Percentiles rank a stretch among this genome's conserved stretches.
Evolutionary conservation across 2,329 filamentous ascomycete species (phyloP).

Genomic region (Akanthomyces dipterigenus): DNA sequence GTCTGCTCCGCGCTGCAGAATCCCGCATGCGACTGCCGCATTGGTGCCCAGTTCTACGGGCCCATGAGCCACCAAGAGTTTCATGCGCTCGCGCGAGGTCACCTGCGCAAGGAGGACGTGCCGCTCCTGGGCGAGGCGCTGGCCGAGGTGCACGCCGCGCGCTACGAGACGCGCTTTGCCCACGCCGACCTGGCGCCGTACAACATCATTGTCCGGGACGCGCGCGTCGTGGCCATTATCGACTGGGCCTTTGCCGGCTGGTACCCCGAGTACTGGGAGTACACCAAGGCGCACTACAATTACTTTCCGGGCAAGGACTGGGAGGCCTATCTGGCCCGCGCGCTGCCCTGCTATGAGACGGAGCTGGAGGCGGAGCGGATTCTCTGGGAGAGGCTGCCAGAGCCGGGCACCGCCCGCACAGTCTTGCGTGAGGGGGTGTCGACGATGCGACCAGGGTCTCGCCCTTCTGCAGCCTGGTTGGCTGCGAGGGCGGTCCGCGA

Average conservation of each 20-base stretch:
- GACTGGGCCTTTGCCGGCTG: conserved; percentile 29
- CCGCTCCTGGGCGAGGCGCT: conserved; percentile 19
- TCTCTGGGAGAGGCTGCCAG: not conserved
- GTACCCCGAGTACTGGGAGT: conserved; percentile 29
- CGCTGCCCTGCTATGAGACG: not conserved
- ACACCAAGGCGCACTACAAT: conserved; percentile 22
- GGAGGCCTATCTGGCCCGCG: conserved; percentile 17
- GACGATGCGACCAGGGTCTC: not conserved
- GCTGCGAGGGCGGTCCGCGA: not conserved
- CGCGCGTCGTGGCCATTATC: conserved; percentile 23
- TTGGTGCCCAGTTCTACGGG: conserved; percentile 21
- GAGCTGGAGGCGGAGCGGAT: not conserved
- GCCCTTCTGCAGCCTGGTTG: not conserved
- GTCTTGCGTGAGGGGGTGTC: not conserved
- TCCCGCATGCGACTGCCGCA: conserved; percentile 20
- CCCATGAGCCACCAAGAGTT: conserved; percentile 21
- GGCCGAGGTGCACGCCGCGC: conserved; percentile 18
- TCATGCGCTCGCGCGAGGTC: conserved; percentile 19
- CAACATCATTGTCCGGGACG: conserved; percentile 23
- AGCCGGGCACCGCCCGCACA: not conserved
- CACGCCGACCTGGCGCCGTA: conserved; percentile 21
- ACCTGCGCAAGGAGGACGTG: conserved; percentile 19
- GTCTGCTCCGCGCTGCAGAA: conserved; percentile 22
- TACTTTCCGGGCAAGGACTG: conserved; percentile 14
- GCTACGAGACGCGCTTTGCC: conserved; percentile 20